A percentile compares a stretch with the other conserved stretches of the same genome.
These are phyloP conservation scores for Gardenia jasminoides DNA, from an alignment of 257 asterid species.

Conservation along the genomic window DNA sequence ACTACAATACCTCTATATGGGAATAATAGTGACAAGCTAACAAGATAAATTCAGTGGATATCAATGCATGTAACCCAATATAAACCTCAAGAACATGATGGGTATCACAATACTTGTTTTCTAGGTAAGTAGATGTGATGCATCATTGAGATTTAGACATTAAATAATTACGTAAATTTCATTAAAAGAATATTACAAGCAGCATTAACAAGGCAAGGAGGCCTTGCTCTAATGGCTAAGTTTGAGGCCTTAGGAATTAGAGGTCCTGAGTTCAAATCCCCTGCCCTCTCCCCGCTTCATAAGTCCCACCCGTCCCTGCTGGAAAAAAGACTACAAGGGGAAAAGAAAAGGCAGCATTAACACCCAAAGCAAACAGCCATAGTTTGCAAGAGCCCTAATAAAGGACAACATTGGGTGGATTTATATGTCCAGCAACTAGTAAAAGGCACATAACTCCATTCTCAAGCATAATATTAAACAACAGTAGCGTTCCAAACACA, in stretches of 20 bases:
- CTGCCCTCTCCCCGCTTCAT: no score
- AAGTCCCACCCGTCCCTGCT: no score
- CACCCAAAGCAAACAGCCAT: background rate
- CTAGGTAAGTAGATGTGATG: background rate
- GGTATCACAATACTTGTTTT: background rate
- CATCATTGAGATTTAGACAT: background rate
- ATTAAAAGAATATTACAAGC: constrained; percentile 4
- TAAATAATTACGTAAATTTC: background rate
- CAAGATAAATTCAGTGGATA: background rate
- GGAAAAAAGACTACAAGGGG: no score
- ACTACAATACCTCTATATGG: background rate
- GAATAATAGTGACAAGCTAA: background rate
- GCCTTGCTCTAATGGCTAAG: no score
- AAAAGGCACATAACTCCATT: background rate
- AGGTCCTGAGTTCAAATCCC: no score
- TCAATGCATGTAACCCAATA: background rate
- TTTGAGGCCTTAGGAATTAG: no score
- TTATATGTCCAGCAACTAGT: background rate
- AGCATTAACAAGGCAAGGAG: background rate
- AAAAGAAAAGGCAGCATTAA: no score
- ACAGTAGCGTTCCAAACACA: background rate
- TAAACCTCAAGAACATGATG: background rate
- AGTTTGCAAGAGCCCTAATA: background rate
- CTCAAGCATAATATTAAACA: background rate
- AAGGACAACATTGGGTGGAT: background rate